phyloP scores from a whole-genome alignment of 2,329 filamentous ascomycete genomes.

The Penicillium hordei region DNA sequence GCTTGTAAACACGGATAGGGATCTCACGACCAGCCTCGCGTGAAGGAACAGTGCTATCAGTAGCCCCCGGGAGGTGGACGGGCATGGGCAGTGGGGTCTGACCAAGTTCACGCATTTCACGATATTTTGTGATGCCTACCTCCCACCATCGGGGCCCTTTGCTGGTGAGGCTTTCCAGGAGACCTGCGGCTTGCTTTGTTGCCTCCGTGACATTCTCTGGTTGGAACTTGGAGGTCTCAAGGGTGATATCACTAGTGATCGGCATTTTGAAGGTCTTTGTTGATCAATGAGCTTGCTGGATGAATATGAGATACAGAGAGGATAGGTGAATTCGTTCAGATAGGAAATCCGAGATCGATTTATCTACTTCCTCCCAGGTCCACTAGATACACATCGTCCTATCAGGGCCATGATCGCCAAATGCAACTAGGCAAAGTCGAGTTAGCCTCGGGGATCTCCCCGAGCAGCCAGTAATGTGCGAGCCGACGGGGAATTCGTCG shows the following conservation, averaged over 20 bases:
- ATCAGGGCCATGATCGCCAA: too few relatives aligned
- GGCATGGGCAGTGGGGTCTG: slow-evolving; percentile 54
- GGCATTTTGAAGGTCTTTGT: background rate
- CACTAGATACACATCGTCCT: too few relatives aligned
- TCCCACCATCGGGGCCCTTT: slow-evolving; percentile 54
- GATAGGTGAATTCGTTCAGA: background rate
- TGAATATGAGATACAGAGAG: background rate
- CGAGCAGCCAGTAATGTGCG: too few relatives aligned
- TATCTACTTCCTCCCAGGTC: background rate
- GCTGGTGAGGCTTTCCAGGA: slow-evolving; percentile 37
- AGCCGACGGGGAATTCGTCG: too few relatives aligned
- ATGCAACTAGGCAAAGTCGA: too few relatives aligned
- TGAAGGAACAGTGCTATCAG: slow-evolving; percentile 53
- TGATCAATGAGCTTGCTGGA: background rate
- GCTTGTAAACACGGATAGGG: slow-evolving; percentile 54
- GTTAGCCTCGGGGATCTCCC: too few relatives aligned
- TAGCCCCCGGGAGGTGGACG: slow-evolving; percentile 47
- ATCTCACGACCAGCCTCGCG: slow-evolving; percentile 53
- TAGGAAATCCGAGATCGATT: background rate
- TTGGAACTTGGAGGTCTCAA: background rate
- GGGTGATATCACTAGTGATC: background rate
- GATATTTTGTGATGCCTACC: slow-evolving; percentile 55
- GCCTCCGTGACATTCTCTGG: background rate
- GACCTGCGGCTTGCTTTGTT: background rate
- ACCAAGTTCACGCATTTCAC: slow-evolving; percentile 55